Percentiles rank a stretch among this genome's conserved stretches.
phyloP scores from a whole-genome alignment of 2,329 filamentous ascomycete genomes.

The Neofusicoccum parvum region DNA sequence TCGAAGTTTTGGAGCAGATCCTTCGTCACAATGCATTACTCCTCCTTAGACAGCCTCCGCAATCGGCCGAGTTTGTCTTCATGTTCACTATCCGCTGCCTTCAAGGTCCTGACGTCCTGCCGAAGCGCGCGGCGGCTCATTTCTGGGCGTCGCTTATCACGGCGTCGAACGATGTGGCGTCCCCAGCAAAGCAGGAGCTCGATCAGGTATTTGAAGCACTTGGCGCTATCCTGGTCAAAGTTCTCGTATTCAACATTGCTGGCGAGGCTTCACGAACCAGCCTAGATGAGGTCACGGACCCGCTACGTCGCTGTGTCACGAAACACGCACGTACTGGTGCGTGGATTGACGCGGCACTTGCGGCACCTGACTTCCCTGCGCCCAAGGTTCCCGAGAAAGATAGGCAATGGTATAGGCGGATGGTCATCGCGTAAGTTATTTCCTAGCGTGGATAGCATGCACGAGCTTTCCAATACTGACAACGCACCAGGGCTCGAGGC shows the following conservation, averaged over 20 bases:
- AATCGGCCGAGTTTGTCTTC: slow-evolving; percentile 67
- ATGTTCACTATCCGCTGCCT: slow-evolving; percentile 71
- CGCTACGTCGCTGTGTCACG: slow-evolving; percentile 9
- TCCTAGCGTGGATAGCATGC: not conserved
- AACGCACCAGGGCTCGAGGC: slow-evolving; percentile 10
- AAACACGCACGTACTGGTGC: not conserved
- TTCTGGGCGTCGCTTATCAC: slow-evolving; percentile 59
- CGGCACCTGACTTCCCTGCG: slow-evolving; percentile 14
- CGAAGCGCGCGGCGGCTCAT: slow-evolving; percentile 71
- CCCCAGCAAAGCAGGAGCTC: not conserved
- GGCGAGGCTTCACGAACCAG: slow-evolving; percentile 16
- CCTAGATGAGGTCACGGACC: slow-evolving; percentile 13
- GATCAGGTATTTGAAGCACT: slow-evolving; percentile 14
- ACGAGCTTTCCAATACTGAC: not conserved
- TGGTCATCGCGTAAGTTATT: slow-evolving; percentile 20
- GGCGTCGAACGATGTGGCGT: not conserved
- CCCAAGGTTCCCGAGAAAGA: slow-evolving; percentile 20
- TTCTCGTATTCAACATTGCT: slow-evolving; percentile 17
- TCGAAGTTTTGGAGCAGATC: slow-evolving; percentile 70
- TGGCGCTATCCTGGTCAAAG: not conserved
- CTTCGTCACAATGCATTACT: slow-evolving; percentile 63
- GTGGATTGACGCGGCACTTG: slow-evolving; percentile 14
- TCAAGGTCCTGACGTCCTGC: slow-evolving; percentile 70
- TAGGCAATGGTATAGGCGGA: slow-evolving; percentile 15
- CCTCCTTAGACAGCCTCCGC: slow-evolving; percentile 61